Conservation (phyloP, 345 rosid species). For the Gossypium stocksii region DNA sequence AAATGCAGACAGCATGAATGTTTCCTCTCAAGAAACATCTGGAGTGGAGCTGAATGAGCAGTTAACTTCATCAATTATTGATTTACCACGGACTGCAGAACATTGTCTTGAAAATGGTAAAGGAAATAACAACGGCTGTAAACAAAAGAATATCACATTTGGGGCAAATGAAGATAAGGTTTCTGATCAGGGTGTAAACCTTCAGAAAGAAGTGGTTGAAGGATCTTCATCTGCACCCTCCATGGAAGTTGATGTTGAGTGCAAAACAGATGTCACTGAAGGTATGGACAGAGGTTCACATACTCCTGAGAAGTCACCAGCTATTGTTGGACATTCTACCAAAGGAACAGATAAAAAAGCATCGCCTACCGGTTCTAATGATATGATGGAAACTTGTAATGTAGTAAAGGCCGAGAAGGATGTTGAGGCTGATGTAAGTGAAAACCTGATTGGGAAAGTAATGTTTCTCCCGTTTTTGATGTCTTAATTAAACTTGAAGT, state of each 20-base stretch:
- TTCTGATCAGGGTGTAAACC: too few species aligned
- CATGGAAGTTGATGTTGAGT: conserved; percentile 23
- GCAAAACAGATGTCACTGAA: conserved; percentile 18
- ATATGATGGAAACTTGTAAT: conserved; percentile 18
- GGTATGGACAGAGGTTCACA: conserved; percentile 15
- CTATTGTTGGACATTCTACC: conserved; percentile 15
- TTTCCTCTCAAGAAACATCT: conserved; percentile 23
- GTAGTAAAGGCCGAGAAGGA: conserved; percentile 35
- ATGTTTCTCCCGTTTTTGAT: neutral
- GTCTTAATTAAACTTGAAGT: neutral
- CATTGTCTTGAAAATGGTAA: conserved; percentile 37
- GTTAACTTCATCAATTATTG: conserved; percentile 28
- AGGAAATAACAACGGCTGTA: conserved; percentile 25
- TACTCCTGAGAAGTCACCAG: conserved; percentile 29
- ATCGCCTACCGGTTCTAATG: conserved; percentile 25
- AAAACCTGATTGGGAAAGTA: conserved; percentile 27
- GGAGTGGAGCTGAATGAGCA: conserved; percentile 23
- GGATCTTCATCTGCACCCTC: conserved; percentile 20
- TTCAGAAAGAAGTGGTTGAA: conserved; percentile 24
- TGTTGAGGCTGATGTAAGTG: conserved; percentile 19
- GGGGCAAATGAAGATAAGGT: conserved; percentile 21
- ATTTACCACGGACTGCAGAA: conserved; percentile 36
- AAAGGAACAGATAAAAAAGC: conserved; percentile 25
- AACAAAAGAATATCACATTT: conserved; percentile 20
- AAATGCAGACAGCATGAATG: conserved; percentile 23